phyloP scores from a whole-genome alignment of 768 basidiomycete genomes.

The Leucocoprinus birnbaumii region DNA sequence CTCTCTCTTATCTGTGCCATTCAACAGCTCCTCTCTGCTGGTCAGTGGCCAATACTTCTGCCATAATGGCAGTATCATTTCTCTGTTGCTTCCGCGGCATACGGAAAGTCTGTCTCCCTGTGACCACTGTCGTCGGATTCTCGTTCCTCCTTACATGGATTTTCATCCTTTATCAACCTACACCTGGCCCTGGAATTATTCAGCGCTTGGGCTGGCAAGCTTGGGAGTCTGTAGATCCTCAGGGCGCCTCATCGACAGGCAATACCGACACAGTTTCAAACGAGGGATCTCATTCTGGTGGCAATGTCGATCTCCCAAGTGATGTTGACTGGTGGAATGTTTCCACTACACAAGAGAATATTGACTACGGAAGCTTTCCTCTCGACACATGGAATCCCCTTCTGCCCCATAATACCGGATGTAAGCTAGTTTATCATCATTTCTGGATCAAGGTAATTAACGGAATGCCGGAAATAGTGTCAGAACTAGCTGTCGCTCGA shows the following conservation, averaged over 20 bases:
- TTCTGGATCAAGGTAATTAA: constrained; percentile 5
- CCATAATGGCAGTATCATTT: constrained; percentile 36
- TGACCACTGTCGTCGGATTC: constrained; percentile 62
- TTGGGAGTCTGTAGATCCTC: constrained; percentile 61
- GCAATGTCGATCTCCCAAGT: constrained; percentile 12
- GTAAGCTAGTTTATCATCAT: constrained; percentile 38
- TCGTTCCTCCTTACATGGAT: constrained; percentile 70
- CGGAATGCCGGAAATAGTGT: constrained; percentile 44
- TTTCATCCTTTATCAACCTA: constrained; percentile 81
- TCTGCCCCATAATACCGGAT: constrained; percentile 71
- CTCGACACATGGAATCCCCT: constrained; percentile 79
- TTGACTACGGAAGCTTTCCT: constrained; percentile 70
- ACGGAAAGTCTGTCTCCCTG: constrained; percentile 54
- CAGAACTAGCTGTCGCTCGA: constrained; percentile 70
- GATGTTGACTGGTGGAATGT: constrained; percentile 74
- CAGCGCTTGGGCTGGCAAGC: constrained; percentile 88
- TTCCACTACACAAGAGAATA: constrained; percentile 32
- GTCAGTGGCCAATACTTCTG: constrained; percentile 18
- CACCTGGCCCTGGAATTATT: constrained; percentile 61
- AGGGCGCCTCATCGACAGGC: background rate
- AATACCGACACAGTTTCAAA: background rate
- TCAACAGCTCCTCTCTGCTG: constrained; percentile 13
- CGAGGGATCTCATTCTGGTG: constrained; percentile 12
- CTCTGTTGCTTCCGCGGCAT: constrained; percentile 47
- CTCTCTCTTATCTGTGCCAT: background rate